Conservation (phyloP, 345 rosid species). For the Lumnitzera racemosa region DNA sequence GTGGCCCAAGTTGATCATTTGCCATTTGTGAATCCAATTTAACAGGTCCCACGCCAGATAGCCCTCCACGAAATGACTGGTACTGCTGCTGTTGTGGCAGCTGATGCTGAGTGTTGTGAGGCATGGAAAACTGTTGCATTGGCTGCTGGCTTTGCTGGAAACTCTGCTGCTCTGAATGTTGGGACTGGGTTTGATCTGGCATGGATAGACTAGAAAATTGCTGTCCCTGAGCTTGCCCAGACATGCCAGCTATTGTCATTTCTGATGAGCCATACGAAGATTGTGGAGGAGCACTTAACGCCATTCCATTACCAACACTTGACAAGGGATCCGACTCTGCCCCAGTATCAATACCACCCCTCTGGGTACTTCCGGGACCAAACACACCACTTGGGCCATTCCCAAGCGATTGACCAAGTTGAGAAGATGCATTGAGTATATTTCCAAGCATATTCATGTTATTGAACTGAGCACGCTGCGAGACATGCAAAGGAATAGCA, state of each 20-base stretch:
- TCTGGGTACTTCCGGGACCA: conserved; percentile 45
- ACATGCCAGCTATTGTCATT: conserved; percentile 56
- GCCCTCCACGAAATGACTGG: conserved; percentile 52
- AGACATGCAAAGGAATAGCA: conserved; percentile 54
- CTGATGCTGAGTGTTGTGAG: conserved; percentile 36
- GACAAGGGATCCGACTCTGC: conserved; percentile 77
- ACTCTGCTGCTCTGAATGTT: conserved; percentile 53
- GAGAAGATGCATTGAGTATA: conserved; percentile 65
- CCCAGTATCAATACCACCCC: conserved; percentile 54
- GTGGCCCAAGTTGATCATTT: conserved; percentile 57
- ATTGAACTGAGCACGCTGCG: conserved; percentile 66
- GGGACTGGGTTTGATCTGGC: conserved; percentile 67
- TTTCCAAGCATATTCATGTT: conserved; percentile 77
- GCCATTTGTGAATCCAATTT: conserved; percentile 78
- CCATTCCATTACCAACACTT: conserved; percentile 55
- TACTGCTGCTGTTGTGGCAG: conserved; percentile 63
- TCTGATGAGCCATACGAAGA: conserved; percentile 49
- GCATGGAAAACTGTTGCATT: conserved; percentile 52
- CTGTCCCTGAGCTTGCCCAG: conserved; percentile 74
- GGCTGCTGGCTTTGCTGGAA: conserved; percentile 76
- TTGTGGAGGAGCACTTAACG: conserved; percentile 43
- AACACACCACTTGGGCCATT: conserved; percentile 52
- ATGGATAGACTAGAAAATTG: conserved; percentile 60
- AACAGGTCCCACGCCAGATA: conserved; percentile 64
- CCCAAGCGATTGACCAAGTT: conserved; percentile 80